Base-by-base conservation (phyloP, 768 basidiomycete species). In the Sarcodon aspratus region DNA sequence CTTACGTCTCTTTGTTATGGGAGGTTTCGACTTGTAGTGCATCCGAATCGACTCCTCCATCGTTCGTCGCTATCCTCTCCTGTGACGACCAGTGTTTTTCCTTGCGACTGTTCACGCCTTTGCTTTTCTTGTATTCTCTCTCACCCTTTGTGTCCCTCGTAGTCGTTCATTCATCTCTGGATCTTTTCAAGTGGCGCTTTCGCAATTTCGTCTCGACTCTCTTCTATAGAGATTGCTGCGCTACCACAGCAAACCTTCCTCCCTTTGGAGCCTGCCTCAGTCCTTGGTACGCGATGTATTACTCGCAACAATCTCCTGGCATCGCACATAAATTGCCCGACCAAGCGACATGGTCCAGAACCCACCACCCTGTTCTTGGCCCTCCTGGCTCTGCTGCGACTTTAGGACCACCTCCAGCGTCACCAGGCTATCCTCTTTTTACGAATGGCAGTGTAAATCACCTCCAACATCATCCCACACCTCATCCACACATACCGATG, bases 251-350 rank as follows among this genome's bases (percentile, higher is more conserved):
- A 46, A 52, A 52, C 36, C 33, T 46, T 12, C 37, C 37, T 38
- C 6, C 47, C 34, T 9, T 13, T 21, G 9, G 13, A 49, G 21
- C 31, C 35, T 44, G 6, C 46, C 45, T 9, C 38, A 10, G 32
- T 18, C n/a, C 9, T 44, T 21, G 33, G 43, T 37, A 27, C 46
- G 73, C 72, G 53, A 89, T 89, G 85, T 89, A 85, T 70, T 89
- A 85, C 66, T 74, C 85, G 60, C 85, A 86, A 62, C 85, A 85
- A 65, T 87, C 86, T 55, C 85, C 86, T 61, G 83, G 79, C 61
- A 80, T 88, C 61, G 69, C 74, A 54, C 85, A 84, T 71, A 87
- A 87, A 62, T 73, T 86, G 56, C 69, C 82, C 63, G 85, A 87
- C 68, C 83, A 82, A 68, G 73, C 75, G 18, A 75, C 81, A 45